Percentiles rank a stretch among this genome's conserved stretches.
phyloP scores from a whole-genome alignment of 306 rosid species.

The Dryas alaskensis region DNA sequence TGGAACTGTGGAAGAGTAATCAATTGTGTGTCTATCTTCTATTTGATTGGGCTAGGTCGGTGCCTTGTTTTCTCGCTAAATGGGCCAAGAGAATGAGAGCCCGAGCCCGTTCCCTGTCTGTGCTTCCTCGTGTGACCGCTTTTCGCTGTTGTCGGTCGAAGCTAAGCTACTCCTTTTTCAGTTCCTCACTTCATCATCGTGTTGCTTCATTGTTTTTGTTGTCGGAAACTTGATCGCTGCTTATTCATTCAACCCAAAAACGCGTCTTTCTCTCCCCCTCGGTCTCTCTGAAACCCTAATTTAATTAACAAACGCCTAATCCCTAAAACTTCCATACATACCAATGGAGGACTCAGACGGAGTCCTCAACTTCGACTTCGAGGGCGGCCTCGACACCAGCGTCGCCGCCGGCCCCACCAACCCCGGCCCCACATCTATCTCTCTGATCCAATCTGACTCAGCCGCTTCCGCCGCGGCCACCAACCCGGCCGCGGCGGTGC shows the following conservation, averaged over 20 bases:
- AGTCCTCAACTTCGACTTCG: slow-evolving; percentile 94
- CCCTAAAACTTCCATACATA: neutral
- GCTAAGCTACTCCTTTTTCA: no score
- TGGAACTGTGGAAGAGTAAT: no score
- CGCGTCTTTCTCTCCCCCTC: neutral
- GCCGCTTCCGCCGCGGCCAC: slow-evolving; percentile 14
- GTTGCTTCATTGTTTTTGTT: no score
- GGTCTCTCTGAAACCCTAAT: slow-evolving; percentile 28
- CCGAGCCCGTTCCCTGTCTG: no score
- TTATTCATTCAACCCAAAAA: neutral
- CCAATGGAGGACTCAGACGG: slow-evolving; percentile 95
- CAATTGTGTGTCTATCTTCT: no score
- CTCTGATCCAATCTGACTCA: slow-evolving; percentile 45
- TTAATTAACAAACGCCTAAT: neutral
- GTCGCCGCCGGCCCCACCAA: slow-evolving; percentile 43
- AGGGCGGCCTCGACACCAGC: slow-evolving; percentile 82
- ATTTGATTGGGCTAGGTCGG: neutral
- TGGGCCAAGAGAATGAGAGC: no score
- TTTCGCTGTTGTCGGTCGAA: no score
- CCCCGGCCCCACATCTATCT: slow-evolving; percentile 41
- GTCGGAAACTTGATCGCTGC: no score
- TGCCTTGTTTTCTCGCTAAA: neutral
- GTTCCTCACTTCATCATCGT: no score
- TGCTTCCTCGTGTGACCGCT: no score
- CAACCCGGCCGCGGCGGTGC: slow-evolving; percentile 22